A percentile compares a stretch with the other conserved stretches of the same genome.
These are phyloP conservation scores for Lithocarpus polystachyus DNA, from an alignment of 306 rosid species.

Conservation along the genomic window DNA sequence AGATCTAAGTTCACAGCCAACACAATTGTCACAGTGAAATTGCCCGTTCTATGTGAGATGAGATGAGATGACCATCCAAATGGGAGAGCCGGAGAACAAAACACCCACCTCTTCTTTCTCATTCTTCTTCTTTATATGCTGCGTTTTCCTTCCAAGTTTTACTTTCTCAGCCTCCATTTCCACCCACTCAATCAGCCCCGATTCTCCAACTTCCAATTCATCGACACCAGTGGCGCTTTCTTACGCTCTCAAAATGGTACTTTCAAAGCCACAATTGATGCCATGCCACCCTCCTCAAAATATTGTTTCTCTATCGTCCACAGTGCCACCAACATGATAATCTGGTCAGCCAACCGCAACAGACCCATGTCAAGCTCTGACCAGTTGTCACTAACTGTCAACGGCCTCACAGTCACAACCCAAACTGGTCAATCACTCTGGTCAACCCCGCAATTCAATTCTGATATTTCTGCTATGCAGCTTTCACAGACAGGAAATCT, in stretches of 20 bases:
- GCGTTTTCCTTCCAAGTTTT: neutral
- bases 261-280: slow-evolving; percentile 53
- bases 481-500: slow-evolving; percentile 75
- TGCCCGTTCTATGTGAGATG: too few species aligned
- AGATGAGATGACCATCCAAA: too few species aligned
- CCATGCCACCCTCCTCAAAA: slow-evolving; percentile 29
- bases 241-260: slow-evolving; percentile 54
- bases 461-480: slow-evolving; percentile 38
- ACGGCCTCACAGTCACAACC: slow-evolving; percentile 47
- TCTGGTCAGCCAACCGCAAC: slow-evolving; percentile 77
- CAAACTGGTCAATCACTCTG: slow-evolving; percentile 36
- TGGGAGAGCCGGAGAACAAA: too few species aligned
- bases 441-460: slow-evolving; percentile 62
- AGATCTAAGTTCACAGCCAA: too few species aligned
- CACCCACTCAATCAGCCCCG: too few species aligned
- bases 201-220: neutral
- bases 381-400: slow-evolving; percentile 34
- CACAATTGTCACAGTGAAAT: too few species aligned
- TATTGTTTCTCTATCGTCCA: slow-evolving; percentile 63
- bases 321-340: slow-evolving; percentile 50
- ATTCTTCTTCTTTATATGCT: neutral
- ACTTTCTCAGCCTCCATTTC: neutral
- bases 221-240: slow-evolving; percentile 45
- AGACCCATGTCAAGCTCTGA: slow-evolving; percentile 55
- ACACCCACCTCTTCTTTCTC: too few species aligned